Base-by-base conservation (phyloP, 176 grass and related monocot genomes). In the Panicum miliaceum region DNA sequence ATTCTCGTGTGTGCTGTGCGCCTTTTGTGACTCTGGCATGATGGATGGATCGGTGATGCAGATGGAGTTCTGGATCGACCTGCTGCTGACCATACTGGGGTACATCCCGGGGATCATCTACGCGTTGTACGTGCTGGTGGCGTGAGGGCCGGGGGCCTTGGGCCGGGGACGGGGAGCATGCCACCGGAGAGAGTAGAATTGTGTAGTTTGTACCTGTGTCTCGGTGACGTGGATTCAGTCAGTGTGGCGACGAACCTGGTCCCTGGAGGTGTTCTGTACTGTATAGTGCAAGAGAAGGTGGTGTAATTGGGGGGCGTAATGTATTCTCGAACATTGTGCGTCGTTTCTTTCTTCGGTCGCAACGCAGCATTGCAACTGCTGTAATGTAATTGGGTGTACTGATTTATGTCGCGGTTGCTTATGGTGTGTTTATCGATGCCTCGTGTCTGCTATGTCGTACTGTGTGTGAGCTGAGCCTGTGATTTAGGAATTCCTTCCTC, bases 91-190 rank as follows among this genome's bases (percentile, higher is more conserved):
- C 20, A 15, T 97, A 20, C 82, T 97, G 75, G 91, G 94, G 1
- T 94, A 91, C 90, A 91, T 91, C 18, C 91, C 91, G 5, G 94
- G 91, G 50, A 93, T 97, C 85, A 71, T 97, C 45, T 93, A 97
- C 86, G 94, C 91, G 0, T 4, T 93, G 43, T 97, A 90, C 76
- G 82, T 94, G 16, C 76, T 94, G 36, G 89, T 97, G 74, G 90
- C 56, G 5, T 90, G 27, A 52, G 47, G 18, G 8, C n/a, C n/a
- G 51, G 11, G 16, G 22, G 43, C 47, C 74, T 47, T 25, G 14
- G 11, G 7, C 19, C 43, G 43, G 43, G 43, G 7, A 68, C n/a
- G n/a, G 56, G 22, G 8, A 3, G 53, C 53, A 26, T 4, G 57
- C 23, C 9, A 19, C 20, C 16, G 2, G 8, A 57, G 18, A 54